Evolutionary conservation across 345 rosid species (phyloP).

Genomic region (Ceriops zippeliana): DNA sequence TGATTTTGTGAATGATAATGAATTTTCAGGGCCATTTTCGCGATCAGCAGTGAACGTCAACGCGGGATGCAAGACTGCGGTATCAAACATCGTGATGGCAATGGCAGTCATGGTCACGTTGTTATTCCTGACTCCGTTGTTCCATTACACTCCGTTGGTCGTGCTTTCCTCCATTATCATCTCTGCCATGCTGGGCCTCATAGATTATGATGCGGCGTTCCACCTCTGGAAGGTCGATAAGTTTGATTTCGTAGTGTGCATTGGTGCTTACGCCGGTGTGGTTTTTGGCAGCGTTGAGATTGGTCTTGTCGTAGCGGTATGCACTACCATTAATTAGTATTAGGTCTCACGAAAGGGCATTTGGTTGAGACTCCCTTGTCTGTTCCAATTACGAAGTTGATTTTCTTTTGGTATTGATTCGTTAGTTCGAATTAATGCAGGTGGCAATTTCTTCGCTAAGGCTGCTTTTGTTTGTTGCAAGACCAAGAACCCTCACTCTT

Average conservation of each 20-base stretch:
- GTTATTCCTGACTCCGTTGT: slow-evolving; percentile 76
- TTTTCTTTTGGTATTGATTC: background rate
- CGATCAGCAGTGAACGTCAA: slow-evolving; percentile 90
- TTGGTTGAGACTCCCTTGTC: too few species aligned
- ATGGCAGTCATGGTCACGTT: slow-evolving; percentile 76
- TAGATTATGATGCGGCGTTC: slow-evolving; percentile 76
- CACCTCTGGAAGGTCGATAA: slow-evolving; percentile 87
- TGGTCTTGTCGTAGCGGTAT: slow-evolving; percentile 69
- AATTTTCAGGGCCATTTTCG: slow-evolving; percentile 78
- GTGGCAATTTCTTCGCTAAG: slow-evolving; percentile 68
- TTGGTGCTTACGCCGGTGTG: slow-evolving; percentile 76
- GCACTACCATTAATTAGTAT: background rate
- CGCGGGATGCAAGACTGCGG: slow-evolving; percentile 85
- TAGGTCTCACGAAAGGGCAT: too few species aligned
- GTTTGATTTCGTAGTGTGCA: slow-evolving; percentile 77
- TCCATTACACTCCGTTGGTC: slow-evolving; percentile 88
- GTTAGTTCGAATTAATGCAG: slow-evolving; percentile 22
- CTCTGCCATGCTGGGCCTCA: slow-evolving; percentile 86
- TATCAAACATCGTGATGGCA: slow-evolving; percentile 93
- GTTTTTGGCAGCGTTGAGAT: slow-evolving; percentile 79
- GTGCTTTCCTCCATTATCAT: slow-evolving; percentile 83
- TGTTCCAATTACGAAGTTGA: background rate
- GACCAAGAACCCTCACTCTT: slow-evolving; percentile 63
- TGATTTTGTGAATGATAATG: background rate
- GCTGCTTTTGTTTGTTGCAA: slow-evolving; percentile 69